Conservation (phyloP, 768 basidiomycete genomes). For the Saitozyma podzolica region DNA sequence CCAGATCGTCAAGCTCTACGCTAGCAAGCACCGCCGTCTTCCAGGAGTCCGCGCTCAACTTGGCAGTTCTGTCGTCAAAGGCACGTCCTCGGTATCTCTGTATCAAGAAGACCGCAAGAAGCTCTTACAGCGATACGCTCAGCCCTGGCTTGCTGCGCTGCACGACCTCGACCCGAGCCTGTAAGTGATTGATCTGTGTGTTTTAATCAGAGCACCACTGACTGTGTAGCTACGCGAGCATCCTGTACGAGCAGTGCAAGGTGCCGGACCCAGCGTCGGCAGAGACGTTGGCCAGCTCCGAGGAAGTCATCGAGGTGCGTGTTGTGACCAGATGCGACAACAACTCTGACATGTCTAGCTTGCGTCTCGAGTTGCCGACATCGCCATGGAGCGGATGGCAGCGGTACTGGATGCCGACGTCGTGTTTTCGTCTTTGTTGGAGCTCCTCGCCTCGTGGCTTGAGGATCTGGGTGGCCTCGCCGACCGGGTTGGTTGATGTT, state of each 20-base stretch:
- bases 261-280: neutral
- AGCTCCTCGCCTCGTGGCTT: constrained; percentile 36
- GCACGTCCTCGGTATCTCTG: constrained; percentile 59
- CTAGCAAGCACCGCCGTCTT: constrained; percentile 61
- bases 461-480: constrained; percentile 36
- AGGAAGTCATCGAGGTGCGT: no score
- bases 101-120: constrained; percentile 65
- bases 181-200: constrained; percentile 6
- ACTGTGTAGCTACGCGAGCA: constrained; percentile 5
- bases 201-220: no score
- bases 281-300: no score
- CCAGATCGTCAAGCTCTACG: constrained; percentile 66
- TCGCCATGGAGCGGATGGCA: constrained; percentile 32
- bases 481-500: constrained; percentile 8
- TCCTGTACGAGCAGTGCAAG: constrained; percentile 39
- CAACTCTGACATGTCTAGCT: no score
- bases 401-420: constrained; percentile 26
- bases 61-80: neutral
- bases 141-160: constrained; percentile 69
- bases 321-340: no score
- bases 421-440: constrained; percentile 22
- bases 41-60: constrained; percentile 64
- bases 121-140: constrained; percentile 62
- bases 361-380: constrained; percentile 12
- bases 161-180: constrained; percentile 62